These are phyloP conservation scores for Cairneyella variabilis DNA, from an alignment of 495 filamentous ascomycete species.

Conservation along the genomic window DNA sequence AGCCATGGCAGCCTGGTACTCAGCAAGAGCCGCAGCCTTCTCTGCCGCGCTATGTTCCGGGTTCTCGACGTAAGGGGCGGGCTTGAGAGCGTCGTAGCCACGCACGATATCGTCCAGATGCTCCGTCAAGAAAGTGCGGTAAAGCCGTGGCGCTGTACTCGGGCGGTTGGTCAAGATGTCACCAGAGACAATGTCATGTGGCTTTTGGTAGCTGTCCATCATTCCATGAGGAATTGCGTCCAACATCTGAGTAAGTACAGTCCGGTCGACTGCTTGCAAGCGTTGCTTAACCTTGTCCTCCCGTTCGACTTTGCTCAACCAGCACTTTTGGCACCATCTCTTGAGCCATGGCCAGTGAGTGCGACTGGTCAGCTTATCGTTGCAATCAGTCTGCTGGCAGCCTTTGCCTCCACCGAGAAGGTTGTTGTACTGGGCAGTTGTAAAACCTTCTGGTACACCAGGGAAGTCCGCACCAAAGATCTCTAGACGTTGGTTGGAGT, in stretches of 20 bases:
- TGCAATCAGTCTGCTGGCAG: slow-evolving; percentile 17
- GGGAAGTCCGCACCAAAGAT: slow-evolving; percentile 27
- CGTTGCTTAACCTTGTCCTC: slow-evolving; percentile 20
- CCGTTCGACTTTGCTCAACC: slow-evolving; percentile 22
- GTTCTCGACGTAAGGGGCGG: slow-evolving; percentile 16
- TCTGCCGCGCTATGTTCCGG: slow-evolving; percentile 16
- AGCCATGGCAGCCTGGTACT: slow-evolving; percentile 11
- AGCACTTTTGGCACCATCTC: slow-evolving; percentile 23
- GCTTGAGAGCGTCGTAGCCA: slow-evolving; percentile 20
- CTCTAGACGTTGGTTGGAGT: slow-evolving; percentile 23
- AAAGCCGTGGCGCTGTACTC: slow-evolving; percentile 16
- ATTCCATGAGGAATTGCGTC: slow-evolving; percentile 25
- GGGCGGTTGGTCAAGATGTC: slow-evolving; percentile 9
- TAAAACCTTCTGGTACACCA: slow-evolving; percentile 5
- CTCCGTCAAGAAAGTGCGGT: slow-evolving; percentile 17
- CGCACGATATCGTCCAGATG: slow-evolving; percentile 20
- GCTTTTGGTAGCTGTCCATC: slow-evolving; percentile 24
- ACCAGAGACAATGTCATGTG: slow-evolving; percentile 23
- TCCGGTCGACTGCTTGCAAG: background rate
- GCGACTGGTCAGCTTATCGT: slow-evolving; percentile 9
- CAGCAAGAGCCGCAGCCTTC: slow-evolving; percentile 12
- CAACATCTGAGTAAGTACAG: slow-evolving; percentile 17
- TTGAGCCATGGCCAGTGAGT: slow-evolving; percentile 27
- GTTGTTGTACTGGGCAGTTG: slow-evolving; percentile 22
- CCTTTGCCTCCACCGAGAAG: slow-evolving; percentile 25